phyloP scores from a whole-genome alignment of 495 filamentous ascomycete species.

The Paragyromitra xinjiangensis region DNA sequence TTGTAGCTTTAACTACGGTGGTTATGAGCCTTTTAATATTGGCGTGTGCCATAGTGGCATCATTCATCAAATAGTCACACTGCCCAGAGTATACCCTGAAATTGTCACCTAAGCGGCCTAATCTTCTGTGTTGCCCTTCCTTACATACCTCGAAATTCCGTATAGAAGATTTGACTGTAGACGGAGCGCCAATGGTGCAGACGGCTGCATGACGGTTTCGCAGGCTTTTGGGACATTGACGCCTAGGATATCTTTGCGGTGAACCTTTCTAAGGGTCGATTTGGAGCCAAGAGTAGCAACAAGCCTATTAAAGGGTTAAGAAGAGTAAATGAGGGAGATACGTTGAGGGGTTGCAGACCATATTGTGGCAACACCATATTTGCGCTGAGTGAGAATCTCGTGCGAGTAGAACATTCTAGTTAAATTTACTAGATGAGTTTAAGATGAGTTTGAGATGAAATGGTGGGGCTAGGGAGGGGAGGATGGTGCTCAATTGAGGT shows the following conservation, averaged over 20 bases:
- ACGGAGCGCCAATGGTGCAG: slow-evolving; percentile 87
- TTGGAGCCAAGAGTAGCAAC: slow-evolving; percentile 87
- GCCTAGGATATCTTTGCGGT: slow-evolving; percentile 84
- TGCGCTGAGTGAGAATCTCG: slow-evolving; percentile 77
- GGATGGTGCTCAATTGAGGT: background rate
- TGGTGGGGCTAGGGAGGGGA: background rate
- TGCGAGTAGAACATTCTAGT: slow-evolving; percentile 58
- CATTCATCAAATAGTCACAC: slow-evolving; percentile 81
- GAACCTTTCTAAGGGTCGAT: slow-evolving; percentile 75
- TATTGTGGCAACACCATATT: slow-evolving; percentile 91
- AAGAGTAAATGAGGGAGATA: background rate
- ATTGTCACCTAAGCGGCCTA: slow-evolving; percentile 6
- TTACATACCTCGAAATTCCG: slow-evolving; percentile 48
- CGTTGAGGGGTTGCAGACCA: slow-evolving; percentile 69
- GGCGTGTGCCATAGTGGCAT: slow-evolving; percentile 78
- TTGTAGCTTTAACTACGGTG: slow-evolving; percentile 61
- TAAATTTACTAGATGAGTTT: background rate
- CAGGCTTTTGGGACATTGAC: slow-evolving; percentile 89
- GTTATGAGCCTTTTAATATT: slow-evolving; percentile 69
- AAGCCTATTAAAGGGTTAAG: slow-evolving; percentile 68
- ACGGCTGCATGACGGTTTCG: slow-evolving; percentile 81
- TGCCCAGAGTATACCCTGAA: slow-evolving; percentile 81
- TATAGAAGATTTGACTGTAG: slow-evolving; percentile 89
- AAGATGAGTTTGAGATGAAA: background rate
- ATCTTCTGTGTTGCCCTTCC: too few relatives aligned